Evolutionary conservation across 2,329 filamentous ascomycete genomes (phyloP), one percentile per base, ranked within the genome.

Genomic region (Sclerotinia borealis): DNA sequence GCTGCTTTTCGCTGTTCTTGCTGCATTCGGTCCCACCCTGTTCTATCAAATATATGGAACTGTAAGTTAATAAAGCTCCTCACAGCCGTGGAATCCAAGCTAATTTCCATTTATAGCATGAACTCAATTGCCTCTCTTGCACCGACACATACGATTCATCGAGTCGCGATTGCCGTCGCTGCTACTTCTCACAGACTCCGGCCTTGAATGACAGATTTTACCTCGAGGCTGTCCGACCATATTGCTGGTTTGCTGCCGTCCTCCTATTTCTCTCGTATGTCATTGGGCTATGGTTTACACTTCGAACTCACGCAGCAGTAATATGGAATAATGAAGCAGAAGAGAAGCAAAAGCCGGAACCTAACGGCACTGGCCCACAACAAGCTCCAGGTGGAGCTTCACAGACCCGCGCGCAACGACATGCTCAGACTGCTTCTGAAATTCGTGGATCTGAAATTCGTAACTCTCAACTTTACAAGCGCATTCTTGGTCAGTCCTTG

Each of bases 11-110:
- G 93, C 95, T 29, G 90, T 96, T 45, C 95, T 99, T 70, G 93
- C 91, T 66, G 92, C 93, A 10, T 99, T 99, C 76, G 90, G 93
- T 0, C 95, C 95, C 3, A 99, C 95, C 0, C 79, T 99, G 17
- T 99, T 99, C 78, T 99, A 98, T 77, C 93, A 99, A 74, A 96
- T 99, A 67, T 98, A 98, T 76, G 96, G 95, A 70, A 96, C 92
- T 55, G 85, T 87, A 79, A 79, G 83, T 79, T 27, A 13, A 58
- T 37, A 17, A 37, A 3, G 41, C 61, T 22, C 43, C 10, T 45
- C n/a, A 25, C 55, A 48, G 34, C 11, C 22, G 3, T 41, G n/a
- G 25, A 13, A 34, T 34, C 48, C 41, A 60, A 68, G 67, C 79
- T 82, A 69, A 81, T 66, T 43, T 29, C 15, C n/a, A 17, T 31